Conservation (phyloP, 2,329 filamentous ascomycete genomes). For the Didymella pomorum region DNA sequence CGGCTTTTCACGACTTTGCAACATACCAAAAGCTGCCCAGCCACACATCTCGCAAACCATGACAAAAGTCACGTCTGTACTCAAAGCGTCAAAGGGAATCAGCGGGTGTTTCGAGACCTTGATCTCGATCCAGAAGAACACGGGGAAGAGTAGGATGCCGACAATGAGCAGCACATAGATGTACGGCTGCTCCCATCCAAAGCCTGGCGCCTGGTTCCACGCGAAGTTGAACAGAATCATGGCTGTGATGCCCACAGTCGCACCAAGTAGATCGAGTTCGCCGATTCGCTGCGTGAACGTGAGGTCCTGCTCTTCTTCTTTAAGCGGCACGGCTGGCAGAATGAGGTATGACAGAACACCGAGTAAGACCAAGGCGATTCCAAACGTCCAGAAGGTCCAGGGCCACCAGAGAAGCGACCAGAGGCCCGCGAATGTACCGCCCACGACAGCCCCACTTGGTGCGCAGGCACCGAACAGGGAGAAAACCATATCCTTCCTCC, state of each 20-base stretch:
- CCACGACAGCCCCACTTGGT: conserved; percentile 55
- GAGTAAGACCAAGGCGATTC: conserved; percentile 51
- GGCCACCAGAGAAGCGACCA: conserved; percentile 61
- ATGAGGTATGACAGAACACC: conserved; percentile 50
- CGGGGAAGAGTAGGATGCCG: conserved; percentile 61
- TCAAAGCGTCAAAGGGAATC: conserved; percentile 63
- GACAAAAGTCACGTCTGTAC: conserved; percentile 62
- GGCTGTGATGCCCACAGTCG: conserved; percentile 60
- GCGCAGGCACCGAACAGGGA: conserved; percentile 59
- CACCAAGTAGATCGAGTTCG: conserved; percentile 56
- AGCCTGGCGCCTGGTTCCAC: conserved; percentile 70
- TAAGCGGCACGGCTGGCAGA: conserved; percentile 49
- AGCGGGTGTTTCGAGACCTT: conserved; percentile 60
- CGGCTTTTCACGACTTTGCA: background rate
- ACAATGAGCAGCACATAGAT: conserved; percentile 66
- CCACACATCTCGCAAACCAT: conserved; percentile 61
- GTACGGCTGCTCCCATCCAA: conserved; percentile 66
- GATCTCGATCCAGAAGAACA: conserved; percentile 64
- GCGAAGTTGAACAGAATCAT: conserved; percentile 70
- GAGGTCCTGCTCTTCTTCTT: conserved; percentile 23
- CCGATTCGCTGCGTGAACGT: conserved; percentile 34
- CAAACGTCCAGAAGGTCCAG: conserved; percentile 59
- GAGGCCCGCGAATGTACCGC: conserved; percentile 52
- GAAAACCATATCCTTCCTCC: conserved; percentile 68
- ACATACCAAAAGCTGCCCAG: conserved; percentile 47